These are phyloP conservation scores for Quercus glauca DNA, from an alignment of 306 rosid genomes.

Conservation along the genomic window DNA sequence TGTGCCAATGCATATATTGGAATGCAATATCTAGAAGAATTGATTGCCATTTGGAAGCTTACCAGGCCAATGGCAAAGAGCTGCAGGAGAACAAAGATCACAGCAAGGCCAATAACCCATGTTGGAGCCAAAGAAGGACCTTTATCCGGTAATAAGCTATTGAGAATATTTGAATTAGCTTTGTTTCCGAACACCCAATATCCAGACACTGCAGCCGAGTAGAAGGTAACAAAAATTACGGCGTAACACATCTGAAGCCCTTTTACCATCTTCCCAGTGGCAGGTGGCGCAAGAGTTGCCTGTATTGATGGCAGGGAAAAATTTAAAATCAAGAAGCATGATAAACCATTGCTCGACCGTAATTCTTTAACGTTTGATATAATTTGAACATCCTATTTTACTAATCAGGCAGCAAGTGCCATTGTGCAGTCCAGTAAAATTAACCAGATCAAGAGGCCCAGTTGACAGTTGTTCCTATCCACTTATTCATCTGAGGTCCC, in stretches of 20 bases:
- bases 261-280: slow-evolving; percentile 92
- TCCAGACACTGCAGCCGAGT: slow-evolving; percentile 77
- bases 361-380: neutral
- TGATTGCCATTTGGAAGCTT: slow-evolving; percentile 12
- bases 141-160: slow-evolving; percentile 68
- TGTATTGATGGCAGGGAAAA: slow-evolving; percentile 29
- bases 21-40: neutral
- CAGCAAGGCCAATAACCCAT: slow-evolving; percentile 75
- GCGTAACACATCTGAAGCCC: slow-evolving; percentile 85
- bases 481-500: neutral
- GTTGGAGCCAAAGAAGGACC: slow-evolving; percentile 88
- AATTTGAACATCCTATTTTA: neutral
- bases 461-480: neutral
- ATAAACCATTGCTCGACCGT: neutral
- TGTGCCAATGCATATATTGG: too few species aligned
- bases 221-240: slow-evolving; percentile 71
- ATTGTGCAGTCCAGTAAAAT: slow-evolving; percentile 3
- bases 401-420: neutral
- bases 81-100: slow-evolving; percentile 83
- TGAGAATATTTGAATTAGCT: slow-evolving; percentile 66
- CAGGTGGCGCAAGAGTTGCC: slow-evolving; percentile 99
- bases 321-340: neutral
- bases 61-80: slow-evolving; percentile 94
- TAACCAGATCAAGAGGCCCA: slow-evolving; percentile 2
- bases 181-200: slow-evolving; percentile 87